These are phyloP conservation scores for Plectosphaerella plurivora DNA, from an alignment of 2,329 filamentous ascomycete species.

Conservation along the genomic window DNA sequence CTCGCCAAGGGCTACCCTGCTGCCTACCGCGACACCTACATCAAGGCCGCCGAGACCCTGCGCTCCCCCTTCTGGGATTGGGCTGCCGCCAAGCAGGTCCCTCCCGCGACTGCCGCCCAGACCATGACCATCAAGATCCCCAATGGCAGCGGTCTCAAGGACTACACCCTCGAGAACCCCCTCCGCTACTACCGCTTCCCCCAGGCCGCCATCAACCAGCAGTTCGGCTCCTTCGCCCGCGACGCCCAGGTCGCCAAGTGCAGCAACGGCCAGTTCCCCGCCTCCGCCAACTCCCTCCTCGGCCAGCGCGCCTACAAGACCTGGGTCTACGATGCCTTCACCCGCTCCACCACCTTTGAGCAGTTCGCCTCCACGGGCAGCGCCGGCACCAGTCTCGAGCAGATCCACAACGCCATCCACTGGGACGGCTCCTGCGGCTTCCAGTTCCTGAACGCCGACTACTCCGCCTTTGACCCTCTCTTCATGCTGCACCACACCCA, in stretches of 20 bases:
- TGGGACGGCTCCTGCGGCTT: slow-evolving; percentile 33
- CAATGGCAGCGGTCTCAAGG: slow-evolving; percentile 13
- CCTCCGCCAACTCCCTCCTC: slow-evolving; percentile 1
- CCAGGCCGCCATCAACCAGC: slow-evolving; percentile 26
- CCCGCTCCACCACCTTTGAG: slow-evolving; percentile 26
- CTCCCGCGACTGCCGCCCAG: slow-evolving; percentile 28
- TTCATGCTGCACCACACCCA: slow-evolving; percentile 42
- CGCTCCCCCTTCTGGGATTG: slow-evolving; percentile 52
- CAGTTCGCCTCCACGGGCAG: slow-evolving; percentile 16
- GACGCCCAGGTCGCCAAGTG: slow-evolving; percentile 2
- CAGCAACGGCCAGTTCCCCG: slow-evolving; percentile 1
- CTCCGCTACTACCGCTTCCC: slow-evolving; percentile 48
- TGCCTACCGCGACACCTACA: slow-evolving; percentile 37
- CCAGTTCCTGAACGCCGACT: slow-evolving; percentile 19
- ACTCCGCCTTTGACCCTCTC: slow-evolving; percentile 39
- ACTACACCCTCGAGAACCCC: slow-evolving; percentile 42
- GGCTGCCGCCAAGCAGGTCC: slow-evolving; percentile 36
- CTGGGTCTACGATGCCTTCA: slow-evolving; percentile 30
- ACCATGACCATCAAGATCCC: slow-evolving; percentile 26
- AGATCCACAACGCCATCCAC: slow-evolving; percentile 37
- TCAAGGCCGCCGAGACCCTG: slow-evolving; percentile 37
- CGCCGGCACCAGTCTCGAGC: slow-evolving; percentile 35
- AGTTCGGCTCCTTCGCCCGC: slow-evolving; percentile 27
- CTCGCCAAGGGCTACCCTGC: slow-evolving; percentile 41
- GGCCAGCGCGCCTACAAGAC: slow-evolving; percentile 1